Percentiles rank a stretch among this genome's conserved stretches.
Evolutionary conservation across 495 filamentous ascomycete species (phyloP).

Genomic region (Aspergillus egyptiacus): DNA sequence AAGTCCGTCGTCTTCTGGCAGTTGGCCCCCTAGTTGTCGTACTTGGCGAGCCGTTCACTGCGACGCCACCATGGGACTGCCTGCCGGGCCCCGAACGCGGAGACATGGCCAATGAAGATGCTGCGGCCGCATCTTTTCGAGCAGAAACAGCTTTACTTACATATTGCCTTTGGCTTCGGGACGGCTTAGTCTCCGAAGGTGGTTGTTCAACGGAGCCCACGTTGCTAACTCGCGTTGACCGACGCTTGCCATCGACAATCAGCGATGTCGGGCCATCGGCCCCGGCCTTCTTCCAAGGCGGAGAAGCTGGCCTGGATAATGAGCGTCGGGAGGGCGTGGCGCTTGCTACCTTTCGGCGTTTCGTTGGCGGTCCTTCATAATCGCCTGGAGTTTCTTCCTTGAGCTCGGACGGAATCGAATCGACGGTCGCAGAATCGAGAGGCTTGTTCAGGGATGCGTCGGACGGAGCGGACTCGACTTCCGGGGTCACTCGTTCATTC

Average conservation of each 20-base stretch:
- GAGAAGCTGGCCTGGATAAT: conserved; percentile 55
- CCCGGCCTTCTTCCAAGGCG: conserved; percentile 88
- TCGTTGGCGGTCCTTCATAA: conserved; percentile 55
- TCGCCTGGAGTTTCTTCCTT: conserved; percentile 28
- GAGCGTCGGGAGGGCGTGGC: conserved; percentile 41
- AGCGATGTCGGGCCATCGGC: conserved; percentile 85
- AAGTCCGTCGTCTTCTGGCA: conserved; percentile 21
- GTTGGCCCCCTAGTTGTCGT: conserved; percentile 20
- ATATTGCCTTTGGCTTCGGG: conserved; percentile 37
- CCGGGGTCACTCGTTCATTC: conserved; percentile 42
- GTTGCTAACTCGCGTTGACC: conserved; percentile 74
- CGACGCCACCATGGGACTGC: conserved; percentile 28
- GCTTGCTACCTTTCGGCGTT: conserved; percentile 65
- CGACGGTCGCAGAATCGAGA: conserved; percentile 24
- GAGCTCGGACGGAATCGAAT: conserved; percentile 27
- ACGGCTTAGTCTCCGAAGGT: conserved; percentile 56
- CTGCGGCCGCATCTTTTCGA: conserved; percentile 24
- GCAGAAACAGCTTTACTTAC: conserved; percentile 21
- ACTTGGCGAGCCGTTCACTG: conserved; percentile 32
- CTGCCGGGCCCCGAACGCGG: conserved; percentile 29
- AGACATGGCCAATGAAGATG: conserved; percentile 32
- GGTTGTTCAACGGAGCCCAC: conserved; percentile 64
- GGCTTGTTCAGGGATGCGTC: conserved; percentile 24
- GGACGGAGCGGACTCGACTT: conserved; percentile 21
- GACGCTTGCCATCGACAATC: conserved; percentile 72